Percentiles rank a stretch among this genome's conserved stretches.
These are phyloP conservation scores for Populus tomentosa DNA, from an alignment of 441 rosid species.

Conservation along the genomic window DNA sequence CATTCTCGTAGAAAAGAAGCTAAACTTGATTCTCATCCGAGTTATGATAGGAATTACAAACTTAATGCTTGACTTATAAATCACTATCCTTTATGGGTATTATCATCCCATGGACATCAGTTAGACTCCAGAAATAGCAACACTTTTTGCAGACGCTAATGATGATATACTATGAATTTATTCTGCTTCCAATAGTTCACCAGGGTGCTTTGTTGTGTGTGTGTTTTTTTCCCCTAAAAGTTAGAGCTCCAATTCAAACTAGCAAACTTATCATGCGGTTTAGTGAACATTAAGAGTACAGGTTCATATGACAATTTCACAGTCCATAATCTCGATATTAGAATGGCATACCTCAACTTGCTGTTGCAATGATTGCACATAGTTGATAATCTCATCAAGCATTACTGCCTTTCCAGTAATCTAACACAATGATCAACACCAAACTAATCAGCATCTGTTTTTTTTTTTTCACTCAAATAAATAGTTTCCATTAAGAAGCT, in stretches of 20 bases:
- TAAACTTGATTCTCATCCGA: constrained; percentile 2
- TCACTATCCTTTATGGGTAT: background rate
- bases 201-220: background rate
- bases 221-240: background rate
- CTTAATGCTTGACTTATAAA: background rate
- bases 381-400: constrained; percentile 96
- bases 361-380: constrained; percentile 86
- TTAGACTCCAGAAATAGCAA: background rate
- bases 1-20: background rate
- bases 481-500: background rate
- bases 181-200: background rate
- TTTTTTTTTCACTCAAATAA: background rate
- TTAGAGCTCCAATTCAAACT: background rate
- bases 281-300: background rate
- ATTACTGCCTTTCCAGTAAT: constrained; percentile 93
- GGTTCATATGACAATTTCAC: background rate
- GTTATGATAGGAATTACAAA: background rate
- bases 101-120: background rate
- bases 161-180: too few species aligned
- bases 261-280: background rate
- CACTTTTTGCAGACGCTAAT: background rate
- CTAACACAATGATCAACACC: constrained; percentile 36
- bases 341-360: constrained; percentile 76
- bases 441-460: constrained; percentile 9
- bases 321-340: background rate